Percentiles rank a stretch among this genome's conserved stretches.
Evolutionary conservation across 768 basidiomycete genomes (phyloP).

Genomic region (Pilatotrama ljubarskyi): DNA sequence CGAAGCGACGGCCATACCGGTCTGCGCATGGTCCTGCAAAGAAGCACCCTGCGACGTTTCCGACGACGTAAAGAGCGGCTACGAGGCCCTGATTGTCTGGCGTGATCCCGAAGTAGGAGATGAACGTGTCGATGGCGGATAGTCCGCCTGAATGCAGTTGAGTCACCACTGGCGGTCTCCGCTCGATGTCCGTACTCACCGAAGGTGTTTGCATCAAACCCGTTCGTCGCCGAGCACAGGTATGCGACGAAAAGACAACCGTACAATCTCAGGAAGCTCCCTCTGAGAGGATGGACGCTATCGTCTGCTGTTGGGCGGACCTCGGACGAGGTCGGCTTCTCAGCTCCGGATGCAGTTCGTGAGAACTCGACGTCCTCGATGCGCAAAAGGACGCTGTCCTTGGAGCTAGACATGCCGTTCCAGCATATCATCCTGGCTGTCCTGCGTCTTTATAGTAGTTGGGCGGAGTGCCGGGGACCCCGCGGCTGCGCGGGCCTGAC

Average conservation of each 20-base stretch:
- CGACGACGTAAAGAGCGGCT: constrained; percentile 32
- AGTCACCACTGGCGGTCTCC: background rate
- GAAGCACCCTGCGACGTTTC: constrained; percentile 30
- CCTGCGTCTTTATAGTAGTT: background rate
- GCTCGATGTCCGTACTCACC: constrained; percentile 9
- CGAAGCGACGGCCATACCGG: constrained; percentile 27
- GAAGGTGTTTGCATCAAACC: constrained; percentile 33
- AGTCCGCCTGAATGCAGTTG: constrained; percentile 18
- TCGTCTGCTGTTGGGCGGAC: background rate
- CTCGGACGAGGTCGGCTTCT: background rate
- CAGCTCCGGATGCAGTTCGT: background rate
- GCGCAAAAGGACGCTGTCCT: constrained; percentile 4
- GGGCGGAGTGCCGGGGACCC: background rate
- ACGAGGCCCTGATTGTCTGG: constrained; percentile 29
- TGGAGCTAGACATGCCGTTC: constrained; percentile 3
- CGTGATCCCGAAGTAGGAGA: constrained; percentile 28
- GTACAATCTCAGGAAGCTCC: constrained; percentile 21
- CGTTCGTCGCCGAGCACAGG: constrained; percentile 31
- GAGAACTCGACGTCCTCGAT: background rate
- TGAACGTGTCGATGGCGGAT: constrained; percentile 30
- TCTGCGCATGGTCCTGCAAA: constrained; percentile 27
- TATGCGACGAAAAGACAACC: constrained; percentile 28
- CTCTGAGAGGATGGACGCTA: background rate
- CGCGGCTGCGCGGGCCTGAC: background rate
- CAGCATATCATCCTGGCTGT: background rate